Evolutionary conservation across 257 asterid genomes (phyloP).

Genomic region (Lantana camara): DNA sequence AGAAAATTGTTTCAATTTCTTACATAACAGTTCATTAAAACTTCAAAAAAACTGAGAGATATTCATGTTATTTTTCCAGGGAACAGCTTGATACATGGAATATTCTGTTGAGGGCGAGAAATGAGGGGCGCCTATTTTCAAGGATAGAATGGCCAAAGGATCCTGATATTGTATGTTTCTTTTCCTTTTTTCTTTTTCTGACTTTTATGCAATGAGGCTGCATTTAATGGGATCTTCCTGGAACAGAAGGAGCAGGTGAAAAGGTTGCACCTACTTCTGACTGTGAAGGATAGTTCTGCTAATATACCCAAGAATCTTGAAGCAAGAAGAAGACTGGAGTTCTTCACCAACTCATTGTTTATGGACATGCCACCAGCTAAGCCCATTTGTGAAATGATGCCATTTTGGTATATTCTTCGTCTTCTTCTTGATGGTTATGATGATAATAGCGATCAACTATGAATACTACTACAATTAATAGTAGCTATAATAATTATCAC

Average conservation of each 20-base stretch:
- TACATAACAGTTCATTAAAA: background rate
- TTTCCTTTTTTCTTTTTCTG: conserved; percentile 10
- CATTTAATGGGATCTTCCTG: conserved; percentile 13
- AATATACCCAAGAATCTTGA: conserved; percentile 97
- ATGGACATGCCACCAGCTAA: conserved; percentile 95
- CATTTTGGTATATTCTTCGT: conserved; percentile 70
- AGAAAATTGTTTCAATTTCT: conserved; percentile 4
- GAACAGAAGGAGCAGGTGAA: conserved; percentile 94
- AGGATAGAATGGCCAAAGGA: conserved; percentile 95
- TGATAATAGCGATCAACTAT: no score
- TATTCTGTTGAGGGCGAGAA: conserved; percentile 87
- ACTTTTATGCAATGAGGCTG: background rate
- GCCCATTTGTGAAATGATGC: conserved; percentile 91
- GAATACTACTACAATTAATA: background rate
- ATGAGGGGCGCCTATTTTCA: conserved; percentile 92
- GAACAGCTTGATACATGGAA: conserved; percentile 98
- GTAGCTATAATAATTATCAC: no score
- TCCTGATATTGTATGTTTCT: conserved; percentile 69
- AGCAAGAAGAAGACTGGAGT: conserved; percentile 91
- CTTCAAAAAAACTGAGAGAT: background rate
- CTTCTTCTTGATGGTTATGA: background rate
- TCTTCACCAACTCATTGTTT: conserved; percentile 88
- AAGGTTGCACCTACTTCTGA: conserved; percentile 92
- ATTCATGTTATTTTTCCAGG: conserved; percentile 45
- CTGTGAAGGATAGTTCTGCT: conserved; percentile 92